These are phyloP conservation scores for Ricinus communis DNA, from an alignment of 345 rosid species.

Conservation along the genomic window DNA sequence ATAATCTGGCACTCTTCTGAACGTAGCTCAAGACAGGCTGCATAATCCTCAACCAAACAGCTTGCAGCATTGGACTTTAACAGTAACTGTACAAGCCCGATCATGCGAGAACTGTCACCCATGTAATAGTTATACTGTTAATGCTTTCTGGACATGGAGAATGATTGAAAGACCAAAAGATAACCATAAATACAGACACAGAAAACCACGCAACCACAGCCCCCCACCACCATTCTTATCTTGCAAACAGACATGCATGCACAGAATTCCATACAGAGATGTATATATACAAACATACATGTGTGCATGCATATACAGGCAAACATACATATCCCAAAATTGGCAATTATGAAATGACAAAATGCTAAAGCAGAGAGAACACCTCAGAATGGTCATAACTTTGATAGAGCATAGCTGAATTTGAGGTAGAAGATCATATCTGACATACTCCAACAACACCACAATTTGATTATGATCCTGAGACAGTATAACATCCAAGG, in stretches of 20 bases:
- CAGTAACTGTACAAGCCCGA: conserved; percentile 81
- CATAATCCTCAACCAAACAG: conserved; percentile 78
- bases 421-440: conserved; percentile 79
- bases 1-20: conserved; percentile 67
- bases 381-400: conserved; percentile 89
- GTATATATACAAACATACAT: neutral
- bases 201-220: neutral
- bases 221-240: neutral
- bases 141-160: neutral
- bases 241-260: neutral
- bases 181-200: neutral
- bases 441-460: conserved; percentile 80
- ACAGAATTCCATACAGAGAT: neutral
- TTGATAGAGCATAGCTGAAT: conserved; percentile 83
- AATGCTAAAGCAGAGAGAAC: conserved; percentile 2
- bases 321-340: conserved; percentile 8
- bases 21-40: conserved; percentile 84
- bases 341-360: conserved; percentile 2
- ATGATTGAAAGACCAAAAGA: neutral
- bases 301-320: neutral
- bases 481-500: conserved; percentile 84
- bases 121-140: conserved; percentile 11
- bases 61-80: conserved; percentile 73
- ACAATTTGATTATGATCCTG: conserved; percentile 90
- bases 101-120: conserved; percentile 76